These are phyloP conservation scores for Bolboschoenus planiculmis DNA, from an alignment of 176 grass and related monocot genomes.

Conservation along the genomic window DNA sequence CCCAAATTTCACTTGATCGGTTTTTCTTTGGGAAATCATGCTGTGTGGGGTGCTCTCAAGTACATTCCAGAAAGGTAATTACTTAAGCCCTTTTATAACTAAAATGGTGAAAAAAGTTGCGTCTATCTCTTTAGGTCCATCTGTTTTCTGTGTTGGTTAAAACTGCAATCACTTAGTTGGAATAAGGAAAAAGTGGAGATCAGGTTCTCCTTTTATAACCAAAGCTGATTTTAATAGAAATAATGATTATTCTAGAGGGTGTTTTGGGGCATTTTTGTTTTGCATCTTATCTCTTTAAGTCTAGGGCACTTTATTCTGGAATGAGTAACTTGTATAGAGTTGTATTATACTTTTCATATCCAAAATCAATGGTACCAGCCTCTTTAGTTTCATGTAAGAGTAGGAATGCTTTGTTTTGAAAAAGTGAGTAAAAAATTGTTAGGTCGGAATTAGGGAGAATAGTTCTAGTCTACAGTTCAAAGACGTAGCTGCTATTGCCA, in stretches of 20 bases:
- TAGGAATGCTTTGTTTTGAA: not conserved
- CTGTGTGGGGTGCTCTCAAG: constrained; percentile 51
- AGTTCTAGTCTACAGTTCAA: not conserved
- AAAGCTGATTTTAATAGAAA: not conserved
- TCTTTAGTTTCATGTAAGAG: not conserved
- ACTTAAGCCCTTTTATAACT: not conserved
- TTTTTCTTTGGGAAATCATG: constrained; percentile 55
- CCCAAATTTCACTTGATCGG: constrained; percentile 50
- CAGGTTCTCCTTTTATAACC: not conserved
- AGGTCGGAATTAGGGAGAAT: not conserved
- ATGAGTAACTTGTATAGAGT: not conserved
- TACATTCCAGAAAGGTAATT: constrained; percentile 42
- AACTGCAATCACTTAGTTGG: not conserved
- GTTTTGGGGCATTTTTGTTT: not conserved
- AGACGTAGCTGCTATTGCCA: not conserved
- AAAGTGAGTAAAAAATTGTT: not conserved
- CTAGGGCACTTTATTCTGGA: not conserved
- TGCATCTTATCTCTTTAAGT: not conserved
- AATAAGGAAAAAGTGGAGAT: not conserved
- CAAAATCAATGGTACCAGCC: not conserved
- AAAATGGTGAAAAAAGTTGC: not conserved
- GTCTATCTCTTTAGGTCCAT: not conserved
- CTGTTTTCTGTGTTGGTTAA: not conserved
- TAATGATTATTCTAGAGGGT: not conserved
- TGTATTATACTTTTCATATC: not conserved